A percentile compares a stretch with the other conserved stretches of the same genome.
phyloP scores from a whole-genome alignment of 768 basidiomycete genomes.

The Termitomyces sp. region DNA sequence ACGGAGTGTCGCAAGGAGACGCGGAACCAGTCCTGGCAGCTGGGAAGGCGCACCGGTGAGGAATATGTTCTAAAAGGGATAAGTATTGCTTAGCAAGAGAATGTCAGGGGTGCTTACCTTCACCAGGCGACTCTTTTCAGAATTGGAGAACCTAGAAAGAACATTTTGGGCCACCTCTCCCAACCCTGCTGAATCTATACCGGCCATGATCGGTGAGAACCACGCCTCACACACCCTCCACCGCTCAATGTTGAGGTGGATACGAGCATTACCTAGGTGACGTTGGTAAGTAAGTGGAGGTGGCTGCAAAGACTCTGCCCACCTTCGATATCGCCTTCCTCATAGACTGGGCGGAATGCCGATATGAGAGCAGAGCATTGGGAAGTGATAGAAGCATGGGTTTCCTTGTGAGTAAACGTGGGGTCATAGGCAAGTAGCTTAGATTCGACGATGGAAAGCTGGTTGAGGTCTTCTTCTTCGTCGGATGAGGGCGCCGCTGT shows the following conservation, averaged over 20 bases:
- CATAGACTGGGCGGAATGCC: constrained; percentile 78
- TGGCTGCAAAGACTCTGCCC: background rate
- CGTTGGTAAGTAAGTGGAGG: background rate
- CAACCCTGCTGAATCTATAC: constrained; percentile 89
- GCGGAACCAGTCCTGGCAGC: constrained; percentile 61
- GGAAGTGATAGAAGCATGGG: constrained; percentile 71
- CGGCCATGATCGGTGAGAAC: constrained; percentile 92
- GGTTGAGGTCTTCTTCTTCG: constrained; percentile 83
- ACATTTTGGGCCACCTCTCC: constrained; percentile 90
- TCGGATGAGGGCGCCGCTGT: constrained; percentile 69
- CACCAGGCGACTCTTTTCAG: constrained; percentile 68
- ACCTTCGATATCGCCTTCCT: constrained; percentile 71
- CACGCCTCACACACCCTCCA: constrained; percentile 90
- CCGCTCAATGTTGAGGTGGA: constrained; percentile 88
- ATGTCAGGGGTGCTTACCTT: constrained; percentile 42
- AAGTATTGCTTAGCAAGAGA: background rate
- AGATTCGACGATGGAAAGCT: constrained; percentile 70
- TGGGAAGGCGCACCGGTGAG: constrained; percentile 80
- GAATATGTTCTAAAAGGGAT: constrained; percentile 68
- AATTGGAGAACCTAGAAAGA: constrained; percentile 62
- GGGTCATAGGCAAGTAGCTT: constrained; percentile 84
- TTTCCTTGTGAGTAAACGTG: constrained; percentile 74
- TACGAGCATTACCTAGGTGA: constrained; percentile 53
- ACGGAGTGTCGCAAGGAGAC: constrained; percentile 70
- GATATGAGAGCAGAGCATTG: constrained; percentile 82